Evolutionary conservation across 768 basidiomycete genomes (phyloP).

Genomic region (Rhodotorula sphaerocarpa): DNA sequence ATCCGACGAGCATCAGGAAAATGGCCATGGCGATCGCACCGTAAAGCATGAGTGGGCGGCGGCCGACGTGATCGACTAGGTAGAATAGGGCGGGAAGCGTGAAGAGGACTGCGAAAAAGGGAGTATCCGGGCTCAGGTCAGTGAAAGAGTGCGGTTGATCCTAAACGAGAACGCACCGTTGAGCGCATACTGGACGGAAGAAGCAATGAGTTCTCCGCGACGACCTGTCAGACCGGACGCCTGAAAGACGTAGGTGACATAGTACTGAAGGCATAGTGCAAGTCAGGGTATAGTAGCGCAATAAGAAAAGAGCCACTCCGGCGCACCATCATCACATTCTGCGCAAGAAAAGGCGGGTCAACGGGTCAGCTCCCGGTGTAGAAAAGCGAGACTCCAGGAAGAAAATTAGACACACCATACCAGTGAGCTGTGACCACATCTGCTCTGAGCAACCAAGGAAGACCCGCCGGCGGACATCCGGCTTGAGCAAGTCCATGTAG

Average conservation of each 20-base stretch:
- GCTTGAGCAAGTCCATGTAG: slow-evolving; percentile 59
- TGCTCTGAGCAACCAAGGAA: slow-evolving; percentile 62
- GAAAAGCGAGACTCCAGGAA: too few species aligned
- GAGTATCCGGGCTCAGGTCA: too few species aligned
- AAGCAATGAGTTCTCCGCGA: slow-evolving; percentile 69
- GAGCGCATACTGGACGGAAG: slow-evolving; percentile 55
- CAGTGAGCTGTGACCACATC: slow-evolving; percentile 56
- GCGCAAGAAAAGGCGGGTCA: not conserved
- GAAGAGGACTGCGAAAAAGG: too few species aligned
- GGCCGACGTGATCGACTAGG: slow-evolving; percentile 72
- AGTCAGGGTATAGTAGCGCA: too few species aligned
- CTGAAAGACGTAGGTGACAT: not conserved
- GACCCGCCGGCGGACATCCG: slow-evolving; percentile 62
- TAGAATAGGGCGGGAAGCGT: slow-evolving; percentile 49
- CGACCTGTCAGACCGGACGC: slow-evolving; percentile 66
- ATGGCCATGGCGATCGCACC: slow-evolving; percentile 50
- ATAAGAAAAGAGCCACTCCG: too few species aligned
- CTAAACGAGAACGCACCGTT: too few species aligned
- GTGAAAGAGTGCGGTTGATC: too few species aligned
- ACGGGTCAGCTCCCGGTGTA: too few species aligned
- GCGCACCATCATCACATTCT: slow-evolving; percentile 58
- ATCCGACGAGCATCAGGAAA: slow-evolving; percentile 69
- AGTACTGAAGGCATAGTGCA: too few species aligned
- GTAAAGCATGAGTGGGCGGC: slow-evolving; percentile 36
- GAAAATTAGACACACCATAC: not conserved